These are phyloP conservation scores for Neofusicoccum ribis DNA, from an alignment of 2,329 filamentous ascomycete species.

Conservation along the genomic window DNA sequence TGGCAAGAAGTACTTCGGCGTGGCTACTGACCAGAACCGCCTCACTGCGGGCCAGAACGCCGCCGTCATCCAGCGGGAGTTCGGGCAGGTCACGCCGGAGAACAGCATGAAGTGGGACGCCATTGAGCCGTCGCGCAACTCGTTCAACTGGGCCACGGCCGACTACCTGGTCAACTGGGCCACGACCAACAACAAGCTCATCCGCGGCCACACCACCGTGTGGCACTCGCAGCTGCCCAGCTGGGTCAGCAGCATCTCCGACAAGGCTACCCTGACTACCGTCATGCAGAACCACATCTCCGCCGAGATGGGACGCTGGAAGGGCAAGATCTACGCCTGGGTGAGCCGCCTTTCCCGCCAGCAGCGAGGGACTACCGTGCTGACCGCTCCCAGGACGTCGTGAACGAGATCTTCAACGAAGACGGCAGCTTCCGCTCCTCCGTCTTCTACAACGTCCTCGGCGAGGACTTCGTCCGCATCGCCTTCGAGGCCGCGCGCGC, in stretches of 20 bases:
- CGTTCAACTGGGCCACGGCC: conserved; percentile 58
- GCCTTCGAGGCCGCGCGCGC: conserved; percentile 68
- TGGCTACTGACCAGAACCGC: conserved; percentile 55
- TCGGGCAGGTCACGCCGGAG: conserved; percentile 66
- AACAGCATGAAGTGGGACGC: conserved; percentile 71
- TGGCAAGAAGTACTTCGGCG: conserved; percentile 67
- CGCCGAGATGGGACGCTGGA: conserved; percentile 59
- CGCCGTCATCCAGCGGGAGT: conserved; percentile 61
- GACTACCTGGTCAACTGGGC: conserved; percentile 64
- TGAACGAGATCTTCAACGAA: conserved; percentile 65
- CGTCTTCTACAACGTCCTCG: conserved; percentile 68
- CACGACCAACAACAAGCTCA: conserved; percentile 54
- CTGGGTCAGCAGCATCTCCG: conserved; percentile 60
- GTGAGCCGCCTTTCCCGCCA: conserved; percentile 26
- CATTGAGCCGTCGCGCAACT: conserved; percentile 48
- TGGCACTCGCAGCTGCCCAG: conserved; percentile 57
- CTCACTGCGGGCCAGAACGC: conserved; percentile 53
- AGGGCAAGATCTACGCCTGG: conserved; percentile 64
- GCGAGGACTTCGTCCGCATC: conserved; percentile 68
- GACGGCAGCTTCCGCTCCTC: conserved; percentile 59
- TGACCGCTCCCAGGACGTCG: conserved; percentile 48
- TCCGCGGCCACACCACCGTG: conserved; percentile 67
- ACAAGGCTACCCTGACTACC: conserved; percentile 52
- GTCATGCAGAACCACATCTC: conserved; percentile 63
- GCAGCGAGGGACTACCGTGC: conserved; percentile 24